A percentile compares a stretch with the other conserved stretches of the same genome.
Conservation (phyloP, 1,284 basidiomycete genomes). For the Irpex rosettiformis region DNA sequence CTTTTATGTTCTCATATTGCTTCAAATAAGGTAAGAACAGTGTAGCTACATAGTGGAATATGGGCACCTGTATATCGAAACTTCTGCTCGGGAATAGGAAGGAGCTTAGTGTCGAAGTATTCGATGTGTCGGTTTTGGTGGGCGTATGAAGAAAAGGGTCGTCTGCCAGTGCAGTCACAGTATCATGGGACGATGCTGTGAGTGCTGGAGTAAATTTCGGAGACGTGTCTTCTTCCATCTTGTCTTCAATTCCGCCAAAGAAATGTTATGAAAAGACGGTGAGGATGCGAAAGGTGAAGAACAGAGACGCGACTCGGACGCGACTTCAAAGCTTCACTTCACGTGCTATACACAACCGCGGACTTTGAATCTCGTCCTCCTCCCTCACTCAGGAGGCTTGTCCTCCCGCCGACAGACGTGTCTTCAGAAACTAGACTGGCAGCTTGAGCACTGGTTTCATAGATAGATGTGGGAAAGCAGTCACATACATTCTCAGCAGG, state of each 20-base stretch:
- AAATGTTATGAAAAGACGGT: not conserved
- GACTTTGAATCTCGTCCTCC: no score
- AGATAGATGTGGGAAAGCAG: no score
- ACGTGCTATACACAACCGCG: not conserved
- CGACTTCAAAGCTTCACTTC: not conserved
- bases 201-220: not conserved
- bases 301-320: not conserved
- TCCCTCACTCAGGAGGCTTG: no score
- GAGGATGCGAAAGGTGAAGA: not conserved
- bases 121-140: not conserved
- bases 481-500: no score
- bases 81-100: conserved; percentile 13
- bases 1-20: conserved; percentile 13
- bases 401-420: no score
- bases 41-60: not conserved
- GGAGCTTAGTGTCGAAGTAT: not conserved
- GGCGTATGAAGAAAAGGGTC: conserved; percentile 4
- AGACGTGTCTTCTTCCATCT: not conserved
- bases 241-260: not conserved
- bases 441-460: no score
- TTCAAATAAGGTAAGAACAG: not conserved
- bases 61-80: conserved; percentile 9
- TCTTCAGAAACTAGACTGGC: no score
- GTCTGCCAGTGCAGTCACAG: not conserved
- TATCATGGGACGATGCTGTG: not conserved